Conservation (phyloP, 768 basidiomycete species). For the Mrakia blollopis region DNA sequence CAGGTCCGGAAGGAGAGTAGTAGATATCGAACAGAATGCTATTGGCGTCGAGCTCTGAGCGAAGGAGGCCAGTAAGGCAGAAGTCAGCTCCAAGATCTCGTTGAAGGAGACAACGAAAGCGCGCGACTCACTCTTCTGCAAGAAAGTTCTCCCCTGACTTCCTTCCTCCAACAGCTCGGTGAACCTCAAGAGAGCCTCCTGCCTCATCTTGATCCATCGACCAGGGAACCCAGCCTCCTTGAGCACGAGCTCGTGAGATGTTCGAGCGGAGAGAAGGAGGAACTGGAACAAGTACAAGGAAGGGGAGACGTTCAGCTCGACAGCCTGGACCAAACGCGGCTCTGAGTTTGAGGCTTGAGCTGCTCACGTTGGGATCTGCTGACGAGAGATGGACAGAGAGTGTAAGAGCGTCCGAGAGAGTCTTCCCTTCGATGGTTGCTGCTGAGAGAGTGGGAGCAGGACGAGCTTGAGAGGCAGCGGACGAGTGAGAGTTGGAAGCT, state of each 20-base stretch:
- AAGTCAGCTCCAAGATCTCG: neutral
- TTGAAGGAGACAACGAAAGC: neutral
- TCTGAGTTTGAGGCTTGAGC: too few relatives aligned
- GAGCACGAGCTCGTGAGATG: slow-evolving; percentile 52
- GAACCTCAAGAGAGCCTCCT: slow-evolving; percentile 48
- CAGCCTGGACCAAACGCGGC: neutral
- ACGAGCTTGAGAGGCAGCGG: slow-evolving; percentile 65
- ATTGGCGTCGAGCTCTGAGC: slow-evolving; percentile 37
- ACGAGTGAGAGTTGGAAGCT: slow-evolving; percentile 63
- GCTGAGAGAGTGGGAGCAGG: slow-evolving; percentile 74
- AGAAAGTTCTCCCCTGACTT: slow-evolving; percentile 1
- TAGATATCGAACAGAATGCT: slow-evolving; percentile 40
- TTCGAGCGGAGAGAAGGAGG: slow-evolving; percentile 57
- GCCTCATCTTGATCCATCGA: slow-evolving; percentile 51
- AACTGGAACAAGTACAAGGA: slow-evolving; percentile 41
- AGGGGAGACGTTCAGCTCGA: neutral
- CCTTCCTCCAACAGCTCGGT: slow-evolving; percentile 10
- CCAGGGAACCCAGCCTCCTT: slow-evolving; percentile 48
- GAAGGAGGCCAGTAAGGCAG: neutral
- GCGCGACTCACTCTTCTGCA: slow-evolving; percentile 23
- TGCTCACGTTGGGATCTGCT: slow-evolving; percentile 53
- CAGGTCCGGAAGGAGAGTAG: slow-evolving; percentile 3
- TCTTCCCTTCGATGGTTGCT: slow-evolving; percentile 67
- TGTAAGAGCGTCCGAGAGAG: slow-evolving; percentile 50
- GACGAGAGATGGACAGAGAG: slow-evolving; percentile 60